Base-by-base conservation (phyloP, 2,329 filamentous ascomycete genomes). In the Aureobasidium zeae region DNA sequence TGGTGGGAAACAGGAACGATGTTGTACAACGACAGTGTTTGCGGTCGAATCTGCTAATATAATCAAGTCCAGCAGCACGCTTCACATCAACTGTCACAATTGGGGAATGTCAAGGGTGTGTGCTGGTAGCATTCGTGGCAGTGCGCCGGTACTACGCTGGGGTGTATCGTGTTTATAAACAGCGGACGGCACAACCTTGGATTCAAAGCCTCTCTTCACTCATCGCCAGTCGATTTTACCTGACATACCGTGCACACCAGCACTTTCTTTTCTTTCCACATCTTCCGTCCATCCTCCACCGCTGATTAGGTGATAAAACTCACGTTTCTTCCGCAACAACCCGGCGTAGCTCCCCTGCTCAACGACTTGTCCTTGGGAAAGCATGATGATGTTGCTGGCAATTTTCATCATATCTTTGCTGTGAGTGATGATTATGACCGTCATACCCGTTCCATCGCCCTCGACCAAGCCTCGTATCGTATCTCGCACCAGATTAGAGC, bases 381-480 rank as follows among this genome's bases (percentile, higher is more conserved):
- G 53, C 49, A 95, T 76, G 1, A 89, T 68, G 6, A 95, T 68
- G 32, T 75, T 70, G 57, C 86, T 79, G 1, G 82, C 83, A 47
- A 85, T 74, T 46, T 73, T 71, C 84, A 96, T 95, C 86, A 94
- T 93, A 56, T 89, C 81, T 49, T 68, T 70, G 45, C 73, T 76
- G 63, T 95, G 89, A 36, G 87, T 94, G 28, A 94, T 81, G 17
- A 93, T 72, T 12, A 95, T 69, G 0, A 94, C 76, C 0, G 83
- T 83, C 60, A 86, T 73, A 0, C 65, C 67, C 3, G 48, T 44
- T 16, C 35, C 48, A 36, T 26, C 46, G 38, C 38, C 3, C 43
- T 52, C 48, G 10, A 80, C 65, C 1, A 91, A 62, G 0, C 57
- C 56, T 25, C 60, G 61, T 29, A 94, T 69, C 0, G 81, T 81